A percentile compares a stretch with the other conserved stretches of the same genome.
Conservation (phyloP, 345 rosid species). For the Passiflora organensis region DNA sequence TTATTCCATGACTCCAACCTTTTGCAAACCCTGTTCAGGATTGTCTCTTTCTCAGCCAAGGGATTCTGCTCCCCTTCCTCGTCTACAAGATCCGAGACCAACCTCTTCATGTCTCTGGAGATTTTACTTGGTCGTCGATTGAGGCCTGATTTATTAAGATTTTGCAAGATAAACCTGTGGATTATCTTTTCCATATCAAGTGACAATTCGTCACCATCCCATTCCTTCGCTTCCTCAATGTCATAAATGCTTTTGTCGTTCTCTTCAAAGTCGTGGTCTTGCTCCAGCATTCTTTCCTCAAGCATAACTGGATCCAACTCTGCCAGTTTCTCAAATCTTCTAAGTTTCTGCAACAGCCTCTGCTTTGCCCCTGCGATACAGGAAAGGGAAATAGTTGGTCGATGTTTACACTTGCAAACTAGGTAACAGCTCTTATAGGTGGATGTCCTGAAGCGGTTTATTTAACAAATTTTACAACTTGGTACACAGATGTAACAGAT, state of each 20-base stretch:
- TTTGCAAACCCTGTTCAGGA: conserved; percentile 47
- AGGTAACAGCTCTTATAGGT: no score
- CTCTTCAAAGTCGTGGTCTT: conserved; percentile 37
- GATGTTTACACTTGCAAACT: no score
- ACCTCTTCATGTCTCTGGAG: conserved; percentile 46
- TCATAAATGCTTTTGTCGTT: conserved; percentile 2
- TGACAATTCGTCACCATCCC: no score
- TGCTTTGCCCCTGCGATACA: conserved; percentile 61
- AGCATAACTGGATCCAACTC: conserved; percentile 75
- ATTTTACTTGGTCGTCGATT: conserved; percentile 16
- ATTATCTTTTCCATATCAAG: no score
- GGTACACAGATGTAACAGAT: no score
- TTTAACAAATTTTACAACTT: no score
- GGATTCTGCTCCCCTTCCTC: conserved; percentile 51
- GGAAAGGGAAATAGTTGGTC: neutral
- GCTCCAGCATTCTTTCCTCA: conserved; percentile 57
- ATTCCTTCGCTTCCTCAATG: conserved; percentile 27
- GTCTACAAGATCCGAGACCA: conserved; percentile 53
- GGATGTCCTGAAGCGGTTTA: no score
- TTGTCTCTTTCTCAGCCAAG: conserved; percentile 20
- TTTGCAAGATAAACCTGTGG: conserved; percentile 16
- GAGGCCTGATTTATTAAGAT: conserved; percentile 28
- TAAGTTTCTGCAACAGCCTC: conserved; percentile 64
- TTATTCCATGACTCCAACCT: conserved; percentile 70
- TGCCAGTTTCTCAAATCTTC: conserved; percentile 70